Base-by-base conservation (phyloP, 306 rosid genomes). In the Vigna nakashimae region DNA sequence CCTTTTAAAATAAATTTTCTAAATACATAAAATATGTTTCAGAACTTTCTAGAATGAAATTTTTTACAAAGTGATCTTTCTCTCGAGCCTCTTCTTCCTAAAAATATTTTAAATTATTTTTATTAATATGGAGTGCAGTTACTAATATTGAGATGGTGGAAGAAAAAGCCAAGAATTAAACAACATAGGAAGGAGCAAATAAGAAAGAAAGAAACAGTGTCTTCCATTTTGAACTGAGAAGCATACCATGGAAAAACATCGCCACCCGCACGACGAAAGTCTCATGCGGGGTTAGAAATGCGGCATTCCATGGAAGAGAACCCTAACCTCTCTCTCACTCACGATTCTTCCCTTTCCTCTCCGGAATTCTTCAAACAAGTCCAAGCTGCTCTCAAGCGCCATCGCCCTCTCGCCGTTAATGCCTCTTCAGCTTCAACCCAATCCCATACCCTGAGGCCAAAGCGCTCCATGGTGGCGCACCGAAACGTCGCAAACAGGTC, bases 261-360 rank as follows among this genome's bases (percentile, higher is more conserved):
- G 6, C 3, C 28, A 18, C 28, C 9, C 40, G 9, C 4, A 65
- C 4, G 36, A 22, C 0, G 18, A 30, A 0, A 69, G 11, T 9
- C 3, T 9, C 34, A 56, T 67, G 12, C 11, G 2, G 75, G 22
- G 6, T 65, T 65, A 50, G 70, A 77, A 56, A 76, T 52, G 65
- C 15, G 8, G 9, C 9, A 15, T 69, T 79, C 89, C 82, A 93
- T 93, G 98, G 93, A 91, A 82, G 86, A 90, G 85, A 91, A 89
- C 89, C 87, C 88, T 86, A 80, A 92, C 85, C 87, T 77, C 84
- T 90, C 84, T 70, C 20, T 52, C 70, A 70, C 17, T 56, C 62
- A 1, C 2, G 63, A 68, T 55, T 65, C 80, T 30, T 87, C 93
- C 2, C 82, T 90, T 65, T 79, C 91, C 43, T 75, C 88, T n/a